These are phyloP conservation scores for Dactylellina drechsleri DNA, from an alignment of 2,329 filamentous ascomycete species.

Conservation along the genomic window DNA sequence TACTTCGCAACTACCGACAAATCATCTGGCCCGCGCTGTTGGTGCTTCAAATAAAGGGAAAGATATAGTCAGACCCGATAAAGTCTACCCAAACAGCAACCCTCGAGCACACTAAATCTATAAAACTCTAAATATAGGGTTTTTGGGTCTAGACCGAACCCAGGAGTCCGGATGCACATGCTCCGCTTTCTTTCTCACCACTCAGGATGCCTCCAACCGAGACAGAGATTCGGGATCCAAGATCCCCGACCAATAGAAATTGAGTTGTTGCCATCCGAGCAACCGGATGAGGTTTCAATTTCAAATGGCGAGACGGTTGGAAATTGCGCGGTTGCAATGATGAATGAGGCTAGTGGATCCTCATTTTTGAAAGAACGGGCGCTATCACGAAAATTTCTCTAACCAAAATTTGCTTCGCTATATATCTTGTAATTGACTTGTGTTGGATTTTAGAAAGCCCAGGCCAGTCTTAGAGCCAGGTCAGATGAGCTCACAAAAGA, in stretches of 20 bases:
- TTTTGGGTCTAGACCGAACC: constrained; percentile 7
- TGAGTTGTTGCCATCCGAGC: constrained; percentile 11
- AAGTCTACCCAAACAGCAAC: no score
- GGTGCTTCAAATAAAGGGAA: no score
- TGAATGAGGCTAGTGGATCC: constrained; percentile 10
- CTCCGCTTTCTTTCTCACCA: constrained; percentile 5
- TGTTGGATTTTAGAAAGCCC: not conserved
- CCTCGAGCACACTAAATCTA: not conserved
- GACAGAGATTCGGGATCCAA: constrained; percentile 34
- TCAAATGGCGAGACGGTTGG: constrained; percentile 32
- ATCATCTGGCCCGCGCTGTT: no score
- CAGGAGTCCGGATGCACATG: not conserved
- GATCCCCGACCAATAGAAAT: constrained; percentile 26
- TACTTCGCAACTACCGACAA: no score
- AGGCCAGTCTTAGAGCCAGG: not conserved
- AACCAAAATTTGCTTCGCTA: no score
- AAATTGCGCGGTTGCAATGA: constrained; percentile 18
- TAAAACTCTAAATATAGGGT: not conserved
- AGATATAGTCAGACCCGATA: no score
- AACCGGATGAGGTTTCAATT: constrained; percentile 8
- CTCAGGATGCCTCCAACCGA: constrained; percentile 7
- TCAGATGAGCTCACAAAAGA: not conserved
- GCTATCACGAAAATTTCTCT: constrained; percentile 9
- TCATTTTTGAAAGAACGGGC: constrained; percentile 16
- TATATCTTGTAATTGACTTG: no score